Evolutionary conservation across 2,329 filamentous ascomycete species (phyloP).

Genomic region (Hysterium pulicare): DNA sequence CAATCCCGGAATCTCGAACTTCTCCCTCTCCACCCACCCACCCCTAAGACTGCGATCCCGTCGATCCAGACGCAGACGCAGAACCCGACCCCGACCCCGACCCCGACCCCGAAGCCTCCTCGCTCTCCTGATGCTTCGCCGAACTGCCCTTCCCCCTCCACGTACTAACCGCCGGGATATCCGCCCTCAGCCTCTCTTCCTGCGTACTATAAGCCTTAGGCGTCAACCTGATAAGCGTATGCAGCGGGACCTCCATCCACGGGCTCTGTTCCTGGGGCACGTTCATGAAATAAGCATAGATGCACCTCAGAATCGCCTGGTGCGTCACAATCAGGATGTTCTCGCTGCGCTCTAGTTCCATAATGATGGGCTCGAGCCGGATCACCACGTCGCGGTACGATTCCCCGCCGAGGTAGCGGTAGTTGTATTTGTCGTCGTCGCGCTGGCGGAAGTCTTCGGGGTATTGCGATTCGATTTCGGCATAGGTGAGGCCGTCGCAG

Average conservation of each 20-base stretch:
- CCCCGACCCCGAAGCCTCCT: no score
- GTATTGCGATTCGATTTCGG: slow-evolving; percentile 85
- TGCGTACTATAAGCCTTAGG: slow-evolving; percentile 92
- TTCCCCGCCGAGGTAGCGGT: slow-evolving; percentile 94
- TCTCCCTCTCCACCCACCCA: no score
- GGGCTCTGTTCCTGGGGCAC: slow-evolving; percentile 87
- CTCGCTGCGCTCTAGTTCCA: slow-evolving; percentile 94
- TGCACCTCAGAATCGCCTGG: slow-evolving; percentile 92
- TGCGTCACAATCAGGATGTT: slow-evolving; percentile 98
- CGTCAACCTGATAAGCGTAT: slow-evolving; percentile 94
- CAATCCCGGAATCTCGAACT: no score
- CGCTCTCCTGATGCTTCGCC: slow-evolving; percentile 69
- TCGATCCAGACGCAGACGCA: background rate
- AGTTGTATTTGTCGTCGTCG: slow-evolving; percentile 99
- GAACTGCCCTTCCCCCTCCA: slow-evolving; percentile 93
- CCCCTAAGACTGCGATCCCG: background rate
- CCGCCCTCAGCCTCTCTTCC: slow-evolving; percentile 80
- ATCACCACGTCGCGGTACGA: slow-evolving; percentile 97
- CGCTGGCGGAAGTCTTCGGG: slow-evolving; percentile 94
- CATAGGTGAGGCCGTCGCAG: slow-evolving; percentile 94
- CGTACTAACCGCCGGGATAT: slow-evolving; percentile 93
- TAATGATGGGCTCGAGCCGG: slow-evolving; percentile 96
- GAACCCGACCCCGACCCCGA: no score
- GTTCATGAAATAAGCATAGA: slow-evolving; percentile 99
- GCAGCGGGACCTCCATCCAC: slow-evolving; percentile 97